Evolutionary conservation across 2,329 filamentous ascomycete genomes (phyloP), one percentile per base, ranked within the genome.

Genomic region (Mollisia scopiformis): DNA sequence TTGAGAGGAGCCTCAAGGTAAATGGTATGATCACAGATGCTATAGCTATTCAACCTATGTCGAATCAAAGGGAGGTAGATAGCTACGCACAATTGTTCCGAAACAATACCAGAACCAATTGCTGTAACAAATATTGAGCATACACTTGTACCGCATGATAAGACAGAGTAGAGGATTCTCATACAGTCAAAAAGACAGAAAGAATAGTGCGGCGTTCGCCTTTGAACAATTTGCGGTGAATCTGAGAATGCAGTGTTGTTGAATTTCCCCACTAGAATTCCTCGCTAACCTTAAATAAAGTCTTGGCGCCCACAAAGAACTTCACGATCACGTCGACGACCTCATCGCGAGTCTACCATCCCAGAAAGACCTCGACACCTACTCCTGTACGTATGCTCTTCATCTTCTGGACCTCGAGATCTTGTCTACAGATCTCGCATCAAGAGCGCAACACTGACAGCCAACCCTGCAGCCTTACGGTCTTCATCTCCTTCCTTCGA

Each of bases 301-400:
- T 23, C 52, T 55, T 55, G 35, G 59, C 57, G 50, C 55, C 37
- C 58, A 52, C 54, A 62, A 55, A 55, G 54, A 58, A 19, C 43
- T 31, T 57, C 53, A 39, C 50, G 54, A 53, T 47, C 51, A n/a
- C 30, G 27, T 53, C 41, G 37, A 31, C 53, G 37, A 46, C 53
- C 37, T 55, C 35, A 55, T 46, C 37, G 39, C 52, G 51, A 58
- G 51, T 51, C 55, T 41, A 43, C 37, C 54, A 53, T 28, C 43
- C 52, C 58, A 58, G 58, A 55, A 63, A 52, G 25, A 58, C 52
- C 61, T 61, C 61, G 25, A 61, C 55, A 53, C 28, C 37, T 47
- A 31, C 49, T 60, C 31, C 61, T 51, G 61, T 63, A 58, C 55
- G 61, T 63, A 58, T 37, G 41, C 3, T 31, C 8, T 21, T 19